A percentile compares a stretch with the other conserved stretches of the same genome.
Conservation (phyloP, 1,139 yeast genomes). For the Scheffersomyces titani region DNA sequence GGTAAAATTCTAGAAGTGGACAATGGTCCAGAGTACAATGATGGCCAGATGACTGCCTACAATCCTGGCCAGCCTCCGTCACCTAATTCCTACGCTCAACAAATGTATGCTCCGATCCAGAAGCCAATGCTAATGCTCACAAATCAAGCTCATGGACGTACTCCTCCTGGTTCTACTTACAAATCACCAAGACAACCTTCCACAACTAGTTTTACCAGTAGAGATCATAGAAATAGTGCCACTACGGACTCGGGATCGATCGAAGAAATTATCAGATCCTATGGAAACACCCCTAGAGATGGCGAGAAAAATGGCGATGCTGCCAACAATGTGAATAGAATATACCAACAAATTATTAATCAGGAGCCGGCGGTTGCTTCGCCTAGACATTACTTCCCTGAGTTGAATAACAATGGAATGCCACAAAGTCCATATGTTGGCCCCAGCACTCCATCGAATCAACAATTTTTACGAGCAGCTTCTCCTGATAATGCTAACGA, state of each 20-base stretch:
- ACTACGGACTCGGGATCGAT: slow-evolving; percentile 26
- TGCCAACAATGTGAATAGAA: slow-evolving; percentile 23
- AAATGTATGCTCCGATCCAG: slow-evolving; percentile 22
- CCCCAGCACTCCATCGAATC: slow-evolving; percentile 9
- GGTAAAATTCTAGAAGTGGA: slow-evolving; percentile 49
- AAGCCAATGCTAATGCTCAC: slow-evolving; percentile 47
- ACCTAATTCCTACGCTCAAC: slow-evolving; percentile 7
- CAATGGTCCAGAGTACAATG: slow-evolving; percentile 11
- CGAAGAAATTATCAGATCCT: slow-evolving; percentile 39
- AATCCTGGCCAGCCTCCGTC: slow-evolving; percentile 8
- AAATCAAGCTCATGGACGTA: slow-evolving; percentile 34
- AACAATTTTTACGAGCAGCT: slow-evolving; percentile 9
- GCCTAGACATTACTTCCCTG: slow-evolving; percentile 37
- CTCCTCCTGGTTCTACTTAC: slow-evolving; percentile 8
- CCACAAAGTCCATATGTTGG: slow-evolving; percentile 10
- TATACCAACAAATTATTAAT: slow-evolving; percentile 34
- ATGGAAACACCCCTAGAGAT: slow-evolving; percentile 23
- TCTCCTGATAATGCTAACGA: slow-evolving; percentile 16
- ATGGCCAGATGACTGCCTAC: slow-evolving; percentile 21
- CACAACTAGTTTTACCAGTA: background rate
- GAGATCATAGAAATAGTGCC: slow-evolving; percentile 9
- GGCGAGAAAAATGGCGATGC: slow-evolving; percentile 7
- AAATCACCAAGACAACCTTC: background rate
- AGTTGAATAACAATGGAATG: slow-evolving; percentile 18
- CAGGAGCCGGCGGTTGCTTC: slow-evolving; percentile 26